Evolutionary conservation across 768 basidiomycete genomes (phyloP).

Genomic region (Cystofilobasidium bisporidii): DNA sequence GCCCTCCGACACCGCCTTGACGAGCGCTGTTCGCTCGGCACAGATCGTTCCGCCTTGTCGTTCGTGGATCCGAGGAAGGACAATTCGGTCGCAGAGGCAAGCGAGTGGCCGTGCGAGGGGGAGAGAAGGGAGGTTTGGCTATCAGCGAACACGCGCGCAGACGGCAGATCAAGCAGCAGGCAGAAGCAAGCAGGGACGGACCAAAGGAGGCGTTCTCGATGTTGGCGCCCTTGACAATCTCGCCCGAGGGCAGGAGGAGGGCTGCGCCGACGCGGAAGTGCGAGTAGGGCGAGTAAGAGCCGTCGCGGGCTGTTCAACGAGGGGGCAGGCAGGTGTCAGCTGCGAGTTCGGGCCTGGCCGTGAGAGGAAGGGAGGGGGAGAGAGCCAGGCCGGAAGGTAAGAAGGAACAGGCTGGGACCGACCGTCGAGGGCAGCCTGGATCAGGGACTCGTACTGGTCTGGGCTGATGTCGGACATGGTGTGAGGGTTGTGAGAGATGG

Average conservation of each 20-base stretch:
- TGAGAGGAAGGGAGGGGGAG: no score
- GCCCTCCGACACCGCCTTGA: slow-evolving; percentile 87
- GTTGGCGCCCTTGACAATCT: slow-evolving; percentile 55
- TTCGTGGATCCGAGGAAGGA: no score
- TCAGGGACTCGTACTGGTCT: slow-evolving; percentile 23
- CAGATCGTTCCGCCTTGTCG: slow-evolving; percentile 73
- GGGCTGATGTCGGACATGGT: slow-evolving; percentile 10
- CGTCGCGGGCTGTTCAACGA: not conserved
- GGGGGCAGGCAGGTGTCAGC: not conserved
- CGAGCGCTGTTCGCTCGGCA: slow-evolving; percentile 86
- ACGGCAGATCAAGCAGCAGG: not conserved
- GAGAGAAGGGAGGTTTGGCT: no score
- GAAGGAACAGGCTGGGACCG: not conserved
- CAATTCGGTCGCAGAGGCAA: no score
- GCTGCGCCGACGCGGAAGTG: slow-evolving; percentile 71
- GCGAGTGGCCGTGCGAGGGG: no score
- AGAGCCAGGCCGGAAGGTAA: no score
- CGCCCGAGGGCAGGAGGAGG: slow-evolving; percentile 13
- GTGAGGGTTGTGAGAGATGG: not conserved
- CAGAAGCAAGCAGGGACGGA: not conserved
- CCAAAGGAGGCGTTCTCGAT: slow-evolving; percentile 65
- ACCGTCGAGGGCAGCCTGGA: slow-evolving; percentile 24
- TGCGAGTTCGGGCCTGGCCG: not conserved
- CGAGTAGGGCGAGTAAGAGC: not conserved
- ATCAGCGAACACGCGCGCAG: not conserved